Conservation (phyloP, 1,284 basidiomycete genomes). For the Mycena sp. region DNA sequence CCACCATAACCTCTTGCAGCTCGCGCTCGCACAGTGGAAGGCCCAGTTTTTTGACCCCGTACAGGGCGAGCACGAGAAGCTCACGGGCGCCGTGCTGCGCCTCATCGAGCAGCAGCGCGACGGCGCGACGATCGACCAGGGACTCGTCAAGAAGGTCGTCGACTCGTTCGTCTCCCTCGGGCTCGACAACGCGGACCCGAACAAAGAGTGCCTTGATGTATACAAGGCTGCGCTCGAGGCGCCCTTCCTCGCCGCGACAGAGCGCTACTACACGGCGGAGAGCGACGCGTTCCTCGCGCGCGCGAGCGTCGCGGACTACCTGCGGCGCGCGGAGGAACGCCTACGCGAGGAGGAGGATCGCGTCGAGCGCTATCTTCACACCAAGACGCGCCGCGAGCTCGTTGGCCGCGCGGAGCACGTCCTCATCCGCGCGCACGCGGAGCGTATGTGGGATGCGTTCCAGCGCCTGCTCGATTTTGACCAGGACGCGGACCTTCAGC, state of each 20-base stretch:
- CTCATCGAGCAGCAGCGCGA: slow-evolving; percentile 95
- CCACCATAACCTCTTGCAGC: slow-evolving; percentile 53
- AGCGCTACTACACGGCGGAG: slow-evolving; percentile 92
- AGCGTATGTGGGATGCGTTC: slow-evolving; percentile 95
- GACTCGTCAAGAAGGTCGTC: slow-evolving; percentile 94
- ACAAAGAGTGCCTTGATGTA: slow-evolving; percentile 93
- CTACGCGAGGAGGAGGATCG: slow-evolving; percentile 95
- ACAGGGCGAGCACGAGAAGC: slow-evolving; percentile 83
- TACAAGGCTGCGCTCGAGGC: slow-evolving; percentile 94
- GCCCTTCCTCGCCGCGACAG: slow-evolving; percentile 90
- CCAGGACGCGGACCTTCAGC: slow-evolving; percentile 91
- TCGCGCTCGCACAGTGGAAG: slow-evolving; percentile 97
- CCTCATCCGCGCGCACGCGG: slow-evolving; percentile 89
- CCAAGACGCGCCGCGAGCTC: slow-evolving; percentile 86
- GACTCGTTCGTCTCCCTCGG: slow-evolving; percentile 98
- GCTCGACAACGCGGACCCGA: slow-evolving; percentile 90
- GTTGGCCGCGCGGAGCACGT: slow-evolving; percentile 93
- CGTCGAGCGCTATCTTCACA: slow-evolving; percentile 94
- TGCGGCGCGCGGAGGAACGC: slow-evolving; percentile 95
- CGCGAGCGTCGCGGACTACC: slow-evolving; percentile 87
- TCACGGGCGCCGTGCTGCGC: slow-evolving; percentile 89
- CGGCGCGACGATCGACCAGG: slow-evolving; percentile 94
- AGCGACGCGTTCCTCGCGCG: slow-evolving; percentile 83
- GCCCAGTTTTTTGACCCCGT: slow-evolving; percentile 90
- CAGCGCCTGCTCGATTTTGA: slow-evolving; percentile 93